These are phyloP conservation scores for Metschnikowia sp. DNA, from an alignment of 805 yeast genomes.

Conservation along the genomic window DNA sequence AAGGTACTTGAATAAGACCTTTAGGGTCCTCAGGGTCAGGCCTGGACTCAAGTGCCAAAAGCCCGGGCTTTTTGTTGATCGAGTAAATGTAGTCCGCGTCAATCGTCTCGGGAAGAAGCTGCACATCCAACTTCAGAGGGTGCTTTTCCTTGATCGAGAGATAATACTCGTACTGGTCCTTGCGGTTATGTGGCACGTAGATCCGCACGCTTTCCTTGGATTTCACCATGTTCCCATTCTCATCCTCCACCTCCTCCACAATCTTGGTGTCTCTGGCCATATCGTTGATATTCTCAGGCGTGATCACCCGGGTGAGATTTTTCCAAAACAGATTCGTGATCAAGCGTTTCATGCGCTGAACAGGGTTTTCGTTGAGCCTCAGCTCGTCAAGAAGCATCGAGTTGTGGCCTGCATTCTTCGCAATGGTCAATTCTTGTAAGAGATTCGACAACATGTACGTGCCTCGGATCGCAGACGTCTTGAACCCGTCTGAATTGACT, in stretches of 20 bases:
- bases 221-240: conserved; percentile 25
- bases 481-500: conserved; percentile 78
- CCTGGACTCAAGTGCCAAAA: conserved; percentile 74
- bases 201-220: conserved; percentile 66
- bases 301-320: conserved; percentile 67
- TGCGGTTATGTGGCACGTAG: conserved; percentile 67
- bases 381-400: conserved; percentile 80
- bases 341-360: conserved; percentile 66
- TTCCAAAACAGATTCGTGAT: conserved; percentile 81
- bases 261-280: conserved; percentile 82
- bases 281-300: conserved; percentile 54
- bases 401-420: conserved; percentile 73
- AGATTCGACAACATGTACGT: conserved; percentile 86
- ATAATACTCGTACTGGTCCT: conserved; percentile 73
- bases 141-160: conserved; percentile 46
- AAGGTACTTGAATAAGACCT: conserved; percentile 66
- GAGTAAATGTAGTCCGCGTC: conserved; percentile 77
- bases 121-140: conserved; percentile 68
- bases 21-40: conserved; percentile 51
- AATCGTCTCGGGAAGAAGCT: conserved; percentile 67
- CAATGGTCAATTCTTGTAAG: conserved; percentile 84
- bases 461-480: conserved; percentile 71
- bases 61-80: conserved; percentile 78
- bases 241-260: conserved; percentile 42
- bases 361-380: conserved; percentile 84